Base-by-base conservation (phyloP, 2,329 filamentous ascomycete species). In the Epichloe aotearoae region DNA sequence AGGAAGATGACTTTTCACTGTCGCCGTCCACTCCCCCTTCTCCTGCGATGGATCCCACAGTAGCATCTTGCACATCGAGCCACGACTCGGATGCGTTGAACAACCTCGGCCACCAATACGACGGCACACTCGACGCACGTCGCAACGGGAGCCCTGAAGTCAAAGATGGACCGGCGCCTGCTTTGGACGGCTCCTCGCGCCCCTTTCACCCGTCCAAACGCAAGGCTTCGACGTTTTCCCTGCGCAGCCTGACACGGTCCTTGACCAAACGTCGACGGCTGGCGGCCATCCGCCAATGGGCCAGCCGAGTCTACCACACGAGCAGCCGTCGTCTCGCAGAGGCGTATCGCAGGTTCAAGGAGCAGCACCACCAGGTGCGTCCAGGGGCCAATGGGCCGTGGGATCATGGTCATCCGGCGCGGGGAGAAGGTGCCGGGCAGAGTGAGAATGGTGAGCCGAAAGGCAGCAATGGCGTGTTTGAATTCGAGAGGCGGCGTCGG, bases 211-310 rank as follows among this genome's bases (percentile, higher is more conserved):
- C 33, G 8, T 53, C 52, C 6, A 67, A 67, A 48, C 64, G 65
- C 34, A 63, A 61, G 20, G 58, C 64, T 2, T 66, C 65, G 1
- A 50, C 57, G 3, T 62, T 65, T 50, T 65, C 62, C 10, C 52
- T 66, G 20, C 56, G 56, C 19, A 64, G 59, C 51, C 40, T 65
- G 8, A 54, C 58, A 5, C 57, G 52, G 20, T 55, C 62, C 15
- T 51, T 64, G 14, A 52, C 57, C 6, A 61, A 64, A 46, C 56
- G 61, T 4, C 57, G 57, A 1, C 57, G 57, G 0, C 51, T 64
- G 12, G 26, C 30, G n/a, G 55, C 59, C 1, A 50, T 68, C 30
- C 60, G 64, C 26, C 62, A 58, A 46, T 56, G 64, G 49, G 65
- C 63, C 11, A 57, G 46, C 38, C 59, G 53, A 17, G 54, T 66